Evolutionary conservation across 441 rosid genomes (phyloP).

Genomic region (Mallotus japonicus): DNA sequence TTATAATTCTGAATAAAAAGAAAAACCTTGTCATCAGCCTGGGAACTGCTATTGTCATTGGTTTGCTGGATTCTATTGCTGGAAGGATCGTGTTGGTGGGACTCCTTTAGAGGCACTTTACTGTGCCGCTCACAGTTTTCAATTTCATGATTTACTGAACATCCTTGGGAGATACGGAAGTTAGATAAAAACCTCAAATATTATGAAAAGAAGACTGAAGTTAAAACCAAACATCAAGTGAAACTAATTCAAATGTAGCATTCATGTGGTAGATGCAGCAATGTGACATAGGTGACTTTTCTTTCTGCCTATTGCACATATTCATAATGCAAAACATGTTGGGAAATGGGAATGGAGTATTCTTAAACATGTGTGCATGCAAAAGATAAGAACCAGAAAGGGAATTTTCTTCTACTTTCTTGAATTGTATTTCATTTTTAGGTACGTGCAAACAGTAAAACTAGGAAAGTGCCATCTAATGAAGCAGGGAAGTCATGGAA

Average conservation of each 20-base stretch:
- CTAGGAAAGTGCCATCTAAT: neutral
- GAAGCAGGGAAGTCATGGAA: constrained; percentile 3
- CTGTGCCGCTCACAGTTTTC: constrained; percentile 33
- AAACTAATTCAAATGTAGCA: neutral
- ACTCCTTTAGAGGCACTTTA: constrained; percentile 36
- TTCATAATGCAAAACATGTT: neutral
- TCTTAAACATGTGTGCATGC: neutral
- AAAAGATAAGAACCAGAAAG: neutral
- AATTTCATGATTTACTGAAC: constrained; percentile 36
- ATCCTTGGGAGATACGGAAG: constrained; percentile 11
- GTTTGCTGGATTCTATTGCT: constrained; percentile 30
- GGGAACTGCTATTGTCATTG: constrained; percentile 33
- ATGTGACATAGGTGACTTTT: too few relatives aligned
- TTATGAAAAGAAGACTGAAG: constrained; percentile 19
- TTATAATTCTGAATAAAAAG: constrained; percentile 10
- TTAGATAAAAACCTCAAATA: constrained; percentile 8
- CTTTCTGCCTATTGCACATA: neutral
- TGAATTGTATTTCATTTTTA: neutral
- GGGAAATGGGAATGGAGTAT: neutral
- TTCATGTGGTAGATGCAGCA: neutral
- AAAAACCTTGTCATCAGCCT: constrained; percentile 55
- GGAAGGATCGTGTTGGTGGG: constrained; percentile 29
- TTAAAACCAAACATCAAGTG: neutral
- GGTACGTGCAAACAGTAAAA: neutral
- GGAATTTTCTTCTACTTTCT: neutral